Evolutionary conservation across 371 early-diverging fungal genomes (phyloP), one percentile per base, ranked within the genome.

Genomic region (Actinomucor elegans): DNA sequence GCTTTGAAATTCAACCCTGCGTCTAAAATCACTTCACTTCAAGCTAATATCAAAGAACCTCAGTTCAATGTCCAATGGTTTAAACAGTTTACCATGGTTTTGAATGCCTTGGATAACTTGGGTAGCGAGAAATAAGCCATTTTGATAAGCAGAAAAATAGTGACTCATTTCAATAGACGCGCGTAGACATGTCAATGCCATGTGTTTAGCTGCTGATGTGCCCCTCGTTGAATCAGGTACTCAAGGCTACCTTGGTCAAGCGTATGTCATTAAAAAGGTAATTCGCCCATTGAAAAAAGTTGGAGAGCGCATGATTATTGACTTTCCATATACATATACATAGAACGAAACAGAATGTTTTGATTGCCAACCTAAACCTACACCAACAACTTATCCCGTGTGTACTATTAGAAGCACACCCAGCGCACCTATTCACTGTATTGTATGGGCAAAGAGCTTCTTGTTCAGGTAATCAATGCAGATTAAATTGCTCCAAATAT

Each of bases 361-460:
- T 75, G 99, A 97, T 55, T 99, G 99, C 69, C 86, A 90, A 28
- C 94, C 96, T 37, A 94, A 95, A 61, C 85, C 91, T 2, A 89
- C 90, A 50, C 92, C 86, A 27, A 92, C 84, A 38, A 90, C 94
- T 0, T 94, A 85, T 49, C 94, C 99, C 8, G 93, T 99, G 1
- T 99, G 99, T 67, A 99, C 99, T 3, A 98, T 99, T 59, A 85
- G 99, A 41, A 89, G 91, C 33, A 98, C 96, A 4, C 99, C 99
- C 0, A 90, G 86, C 37, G 85, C 86, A 23, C 98, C 99, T 10
- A 94, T 98, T 34, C 99, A 99, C 72, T 99, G 99, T 59, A 93
- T 99, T 48, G 97, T 97, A 20, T 99, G 99, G 99, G 95, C 98
- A 46, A 99, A 99, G 72, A 90, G 87, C 55, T 97, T 90, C 67